Percentiles rank a stretch among this genome's conserved stretches.
These are phyloP conservation scores for Saprolegnia diclina DNA, from an alignment of 352 stramenopile species.

Conservation along the genomic window DNA sequence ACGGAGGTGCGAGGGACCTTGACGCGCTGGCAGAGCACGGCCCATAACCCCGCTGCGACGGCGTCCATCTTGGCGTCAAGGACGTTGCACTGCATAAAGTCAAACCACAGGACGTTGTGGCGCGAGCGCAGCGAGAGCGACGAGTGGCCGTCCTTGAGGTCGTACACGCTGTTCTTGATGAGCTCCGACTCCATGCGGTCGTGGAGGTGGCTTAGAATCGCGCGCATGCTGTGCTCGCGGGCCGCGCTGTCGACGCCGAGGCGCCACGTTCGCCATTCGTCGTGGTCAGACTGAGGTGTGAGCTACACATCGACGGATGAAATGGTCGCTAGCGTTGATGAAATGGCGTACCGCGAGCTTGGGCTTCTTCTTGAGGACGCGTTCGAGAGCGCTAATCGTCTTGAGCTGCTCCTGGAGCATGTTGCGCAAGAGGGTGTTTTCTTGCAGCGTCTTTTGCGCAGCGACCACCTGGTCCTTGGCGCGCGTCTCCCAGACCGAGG, in stretches of 20 bases:
- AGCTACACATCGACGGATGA: slow-evolving; percentile 19
- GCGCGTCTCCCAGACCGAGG: slow-evolving; percentile 16
- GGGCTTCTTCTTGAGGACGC: slow-evolving; percentile 21
- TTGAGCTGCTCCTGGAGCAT: slow-evolving; percentile 24
- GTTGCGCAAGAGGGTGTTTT: slow-evolving; percentile 13
- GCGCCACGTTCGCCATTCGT: slow-evolving; percentile 21
- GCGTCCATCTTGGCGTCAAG: background rate
- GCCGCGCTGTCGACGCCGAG: background rate
- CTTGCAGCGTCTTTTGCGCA: slow-evolving; percentile 5
- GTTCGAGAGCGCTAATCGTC: slow-evolving; percentile 13
- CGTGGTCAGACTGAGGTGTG: background rate
- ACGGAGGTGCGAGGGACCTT: background rate
- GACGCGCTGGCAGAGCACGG: slow-evolving; percentile 4
- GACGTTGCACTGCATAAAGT: slow-evolving; percentile 16
- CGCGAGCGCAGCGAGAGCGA: slow-evolving; percentile 3
- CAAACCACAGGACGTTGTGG: slow-evolving; percentile 25
- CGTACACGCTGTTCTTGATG: slow-evolving; percentile 25
- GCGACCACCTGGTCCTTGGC: slow-evolving; percentile 17
- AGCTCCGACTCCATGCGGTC: slow-evolving; percentile 17
- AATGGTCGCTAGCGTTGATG: background rate
- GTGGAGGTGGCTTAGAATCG: slow-evolving; percentile 17
- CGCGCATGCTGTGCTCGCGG: slow-evolving; percentile 9
- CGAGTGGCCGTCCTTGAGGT: slow-evolving; percentile 13
- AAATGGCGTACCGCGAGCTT: slow-evolving; percentile 5
- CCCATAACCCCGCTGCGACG: background rate